These are phyloP conservation scores for Rhynchospora tenuis DNA, from an alignment of 176 grass and related monocot species.

Conservation along the genomic window DNA sequence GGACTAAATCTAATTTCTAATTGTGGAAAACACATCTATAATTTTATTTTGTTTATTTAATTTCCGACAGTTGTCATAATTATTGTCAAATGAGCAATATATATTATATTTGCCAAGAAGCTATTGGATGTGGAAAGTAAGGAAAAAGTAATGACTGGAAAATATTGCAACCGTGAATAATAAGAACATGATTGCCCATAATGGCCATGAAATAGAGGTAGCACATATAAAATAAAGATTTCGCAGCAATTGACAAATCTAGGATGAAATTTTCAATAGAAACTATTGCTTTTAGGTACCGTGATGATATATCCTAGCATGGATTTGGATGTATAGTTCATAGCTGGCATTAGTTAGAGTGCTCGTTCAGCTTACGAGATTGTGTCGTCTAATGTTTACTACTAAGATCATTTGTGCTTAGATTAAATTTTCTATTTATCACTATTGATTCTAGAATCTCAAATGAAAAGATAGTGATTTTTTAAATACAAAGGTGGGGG, in stretches of 20 bases:
- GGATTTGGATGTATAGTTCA: background rate
- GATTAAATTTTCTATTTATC: background rate
- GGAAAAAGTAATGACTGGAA: no score
- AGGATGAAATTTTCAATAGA: background rate
- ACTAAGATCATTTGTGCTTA: background rate
- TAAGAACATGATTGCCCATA: no score
- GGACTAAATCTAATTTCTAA: background rate
- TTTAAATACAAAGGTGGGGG: no score
- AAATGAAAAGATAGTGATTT: no score
- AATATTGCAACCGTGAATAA: background rate
- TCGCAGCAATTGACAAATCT: background rate
- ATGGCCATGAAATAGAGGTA: background rate
- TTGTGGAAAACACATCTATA: background rate
- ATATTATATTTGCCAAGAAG: no score
- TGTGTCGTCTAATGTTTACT: background rate
- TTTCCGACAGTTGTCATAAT: background rate
- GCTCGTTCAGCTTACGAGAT: background rate
- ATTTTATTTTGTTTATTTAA: background rate
- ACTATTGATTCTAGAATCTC: no score
- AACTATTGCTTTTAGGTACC: background rate
- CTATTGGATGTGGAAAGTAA: no score
- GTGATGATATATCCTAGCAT: background rate
- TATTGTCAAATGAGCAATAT: background rate
- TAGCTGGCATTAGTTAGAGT: background rate
- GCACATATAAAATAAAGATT: background rate